phyloP scores from a whole-genome alignment of 441 rosid species.

The Sinapis alba region DNA sequence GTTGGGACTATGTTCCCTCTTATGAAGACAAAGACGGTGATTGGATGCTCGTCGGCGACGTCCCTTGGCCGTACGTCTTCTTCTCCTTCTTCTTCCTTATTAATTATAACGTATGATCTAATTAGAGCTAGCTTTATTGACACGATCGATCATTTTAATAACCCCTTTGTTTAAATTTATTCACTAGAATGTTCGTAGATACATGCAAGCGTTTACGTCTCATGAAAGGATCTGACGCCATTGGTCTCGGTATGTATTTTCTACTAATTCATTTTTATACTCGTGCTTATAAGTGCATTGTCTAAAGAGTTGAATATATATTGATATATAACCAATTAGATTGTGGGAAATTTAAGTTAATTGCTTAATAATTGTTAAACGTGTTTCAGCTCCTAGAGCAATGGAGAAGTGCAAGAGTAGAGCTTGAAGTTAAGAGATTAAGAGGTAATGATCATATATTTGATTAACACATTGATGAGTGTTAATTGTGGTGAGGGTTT shows the following conservation, averaged over 20 bases:
- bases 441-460: conserved; percentile 25
- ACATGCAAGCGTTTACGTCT: conserved; percentile 44
- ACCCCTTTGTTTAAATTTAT: neutral
- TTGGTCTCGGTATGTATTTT: conserved; percentile 36
- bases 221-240: conserved; percentile 43
- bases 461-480: conserved; percentile 34
- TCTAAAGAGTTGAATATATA: neutral
- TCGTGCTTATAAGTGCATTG: neutral
- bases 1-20: conserved; percentile 76
- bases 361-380: neutral
- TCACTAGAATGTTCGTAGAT: conserved; percentile 42
- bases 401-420: conserved; percentile 96
- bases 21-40: conserved; percentile 94
- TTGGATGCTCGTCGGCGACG: conserved; percentile 97
- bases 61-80: conserved; percentile 79
- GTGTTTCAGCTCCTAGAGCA: conserved; percentile 85
- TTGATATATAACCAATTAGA: neutral
- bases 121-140: neutral
- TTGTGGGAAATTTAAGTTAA: neutral
- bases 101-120: neutral
- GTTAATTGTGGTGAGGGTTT: conserved; percentile 25
- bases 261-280: neutral
- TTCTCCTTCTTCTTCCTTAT: neutral
- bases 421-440: conserved; percentile 44
- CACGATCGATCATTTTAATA: neutral